Evolutionary conservation across 441 rosid genomes (phyloP).

Genomic region (Syzygium malaccense): DNA sequence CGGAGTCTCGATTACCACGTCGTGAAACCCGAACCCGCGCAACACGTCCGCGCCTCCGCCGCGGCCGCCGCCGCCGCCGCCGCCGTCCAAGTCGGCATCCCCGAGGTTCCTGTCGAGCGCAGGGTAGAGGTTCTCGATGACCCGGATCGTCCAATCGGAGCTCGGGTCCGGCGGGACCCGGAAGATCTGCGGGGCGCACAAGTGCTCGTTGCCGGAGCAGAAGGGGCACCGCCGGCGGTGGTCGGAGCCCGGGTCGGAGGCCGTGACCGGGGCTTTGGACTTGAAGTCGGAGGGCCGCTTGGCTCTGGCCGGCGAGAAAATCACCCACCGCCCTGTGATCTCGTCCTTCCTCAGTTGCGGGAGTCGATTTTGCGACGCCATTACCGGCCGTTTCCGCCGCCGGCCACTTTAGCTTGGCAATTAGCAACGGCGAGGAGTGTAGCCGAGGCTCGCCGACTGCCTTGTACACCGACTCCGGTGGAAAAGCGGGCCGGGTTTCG

Average conservation of each 20-base stretch:
- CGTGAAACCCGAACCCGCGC: constrained; percentile 68
- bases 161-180: constrained; percentile 47
- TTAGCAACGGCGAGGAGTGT: background rate
- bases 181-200: constrained; percentile 83
- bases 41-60: constrained; percentile 14
- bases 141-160: constrained; percentile 55
- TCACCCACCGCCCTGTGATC: constrained; percentile 60
- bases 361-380: constrained; percentile 13
- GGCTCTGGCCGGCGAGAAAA: constrained; percentile 76
- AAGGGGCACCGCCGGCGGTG: constrained; percentile 46
- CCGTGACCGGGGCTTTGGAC: constrained; percentile 44
- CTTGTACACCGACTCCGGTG: background rate
- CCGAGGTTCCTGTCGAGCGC: constrained; percentile 55
- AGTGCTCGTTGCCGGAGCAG: constrained; percentile 76
- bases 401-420: background rate
- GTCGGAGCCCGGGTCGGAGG: constrained; percentile 5
- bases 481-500: background rate
- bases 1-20: constrained; percentile 78
- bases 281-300: constrained; percentile 79
- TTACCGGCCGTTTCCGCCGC: background rate
- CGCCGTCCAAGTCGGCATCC: background rate
- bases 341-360: constrained; percentile 68
- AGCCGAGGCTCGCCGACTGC: background rate
- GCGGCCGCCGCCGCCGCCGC: background rate
- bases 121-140: constrained; percentile 79